Evolutionary conservation across 106 monocot genomes (phyloP), one percentile per base, ranked within the genome.

Genomic region (Cymbidium sinense): DNA sequence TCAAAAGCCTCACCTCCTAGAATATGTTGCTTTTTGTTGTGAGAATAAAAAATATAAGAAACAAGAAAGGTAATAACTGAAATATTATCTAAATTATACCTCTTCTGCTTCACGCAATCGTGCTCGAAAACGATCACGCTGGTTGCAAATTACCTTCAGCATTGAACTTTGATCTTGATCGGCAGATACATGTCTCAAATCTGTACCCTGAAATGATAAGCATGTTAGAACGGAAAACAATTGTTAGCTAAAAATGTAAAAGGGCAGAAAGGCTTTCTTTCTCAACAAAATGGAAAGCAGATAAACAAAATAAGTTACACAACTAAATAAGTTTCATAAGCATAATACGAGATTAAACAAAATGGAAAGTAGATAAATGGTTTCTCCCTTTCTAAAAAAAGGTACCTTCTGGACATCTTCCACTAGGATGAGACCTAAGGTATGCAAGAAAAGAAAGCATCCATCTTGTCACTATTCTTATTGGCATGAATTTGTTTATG

Each of bases 91-190:
- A 54, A 54, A 70, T 70, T 67, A 79, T 90, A 94, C 98, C 92
- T 92, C 98, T 81, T 98, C 98, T 77, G 98, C 76, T 89, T 98
- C 98, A 73, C 92, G 86, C 73, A 98, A 81, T 19, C 98, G 94
- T 43, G 84, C 77, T 71, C 90, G 75, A 76, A 98, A 98, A 4
- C 98, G 94, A 79, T 98, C 98, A 74, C 98, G 91, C 76, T 98
- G 98, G 76, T 88, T 94, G 80, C 98, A 98, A 34, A 98, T 98
- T 73, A 98, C 98, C 78, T 98, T 98, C 13, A 98, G 92, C 98
- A 98, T 98, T 50, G 98, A 98, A 90, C 83, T 98, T 72, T 94
- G 98, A 80, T 96, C 96, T 81, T 96, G 93, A 77, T 96, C 96
- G 70, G 80, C 36, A 28, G 81, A 73, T 70, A 64, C 28, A 77